These are phyloP conservation scores for Emmonsiellopsis sp. DNA, from an alignment of 2,329 filamentous ascomycete genomes.

Conservation along the genomic window DNA sequence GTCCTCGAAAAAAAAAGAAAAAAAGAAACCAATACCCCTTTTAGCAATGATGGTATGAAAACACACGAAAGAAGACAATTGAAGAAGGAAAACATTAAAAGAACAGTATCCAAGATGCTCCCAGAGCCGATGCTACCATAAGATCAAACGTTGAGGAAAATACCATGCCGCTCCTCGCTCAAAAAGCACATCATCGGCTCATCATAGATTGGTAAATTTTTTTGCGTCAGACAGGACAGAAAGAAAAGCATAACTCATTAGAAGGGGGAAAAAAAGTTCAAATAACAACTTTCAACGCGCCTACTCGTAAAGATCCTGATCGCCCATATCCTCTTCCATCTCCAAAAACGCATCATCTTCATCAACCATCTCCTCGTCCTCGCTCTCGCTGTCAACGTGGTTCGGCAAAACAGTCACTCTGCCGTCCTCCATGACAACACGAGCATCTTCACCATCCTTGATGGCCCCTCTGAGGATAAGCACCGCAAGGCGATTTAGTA, in stretches of 20 bases:
- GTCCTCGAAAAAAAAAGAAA: too few relatives aligned
- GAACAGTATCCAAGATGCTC: too few relatives aligned
- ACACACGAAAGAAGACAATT: too few relatives aligned
- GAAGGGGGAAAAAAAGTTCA: neutral
- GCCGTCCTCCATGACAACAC: constrained; percentile 68
- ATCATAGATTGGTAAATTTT: neutral
- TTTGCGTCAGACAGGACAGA: neutral
- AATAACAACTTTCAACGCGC: neutral
- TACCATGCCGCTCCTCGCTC: neutral
- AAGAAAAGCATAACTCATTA: neutral
- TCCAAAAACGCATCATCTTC: constrained; percentile 69
- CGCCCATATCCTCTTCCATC: constrained; percentile 48
- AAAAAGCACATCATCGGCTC: neutral
- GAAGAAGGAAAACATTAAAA: too few relatives aligned
- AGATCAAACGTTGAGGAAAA: too few relatives aligned
- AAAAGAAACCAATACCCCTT: too few relatives aligned
- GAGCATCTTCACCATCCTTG: constrained; percentile 73
- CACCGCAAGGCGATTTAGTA: constrained; percentile 86
- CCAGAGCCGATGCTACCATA: too few relatives aligned
- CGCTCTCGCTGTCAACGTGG: constrained; percentile 57
- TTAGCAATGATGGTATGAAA: too few relatives aligned
- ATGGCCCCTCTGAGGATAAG: constrained; percentile 80
- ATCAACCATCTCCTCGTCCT: constrained; percentile 64
- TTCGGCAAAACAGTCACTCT: constrained; percentile 77
- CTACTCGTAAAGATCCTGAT: constrained; percentile 58